Evolutionary conservation across 305 asterid genomes (phyloP).

Genomic region (Fraxinus baroniana): DNA sequence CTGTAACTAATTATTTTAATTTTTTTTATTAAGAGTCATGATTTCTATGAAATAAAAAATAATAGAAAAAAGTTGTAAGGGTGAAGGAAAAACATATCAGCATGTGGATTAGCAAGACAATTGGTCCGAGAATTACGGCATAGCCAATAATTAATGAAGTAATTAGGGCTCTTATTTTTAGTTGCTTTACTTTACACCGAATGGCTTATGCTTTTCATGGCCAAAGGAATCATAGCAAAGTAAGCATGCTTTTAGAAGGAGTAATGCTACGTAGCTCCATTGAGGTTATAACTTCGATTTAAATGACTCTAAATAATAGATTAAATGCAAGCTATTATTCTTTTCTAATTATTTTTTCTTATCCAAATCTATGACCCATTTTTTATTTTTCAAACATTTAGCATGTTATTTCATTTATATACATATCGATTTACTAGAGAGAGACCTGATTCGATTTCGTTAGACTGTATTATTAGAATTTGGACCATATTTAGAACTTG

Average conservation of each 20-base stretch:
- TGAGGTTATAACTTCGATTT: no score
- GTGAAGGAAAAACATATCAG: not conserved
- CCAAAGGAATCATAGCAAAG: constrained; percentile 35
- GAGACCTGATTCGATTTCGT: not conserved
- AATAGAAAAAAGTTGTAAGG: not conserved
- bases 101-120: not conserved
- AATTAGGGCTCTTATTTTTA: not conserved
- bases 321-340: no score
- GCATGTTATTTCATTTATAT: no score
- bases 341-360: not conserved
- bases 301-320: no score
- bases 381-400: not conserved
- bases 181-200: constrained; percentile 52
- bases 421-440: not conserved
- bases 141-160: not conserved
- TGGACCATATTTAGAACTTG: no score
- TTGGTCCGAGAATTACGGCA: constrained; percentile 25
- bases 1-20: not conserved
- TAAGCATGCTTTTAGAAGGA: constrained; percentile 44
- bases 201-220: constrained; percentile 34
- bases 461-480: no score
- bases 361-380: not conserved
- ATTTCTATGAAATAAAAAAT: not conserved
- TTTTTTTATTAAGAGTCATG: not conserved
- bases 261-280: no score